phyloP scores from a whole-genome alignment of 495 filamentous ascomycete genomes.

The Letharia columbiana region DNA sequence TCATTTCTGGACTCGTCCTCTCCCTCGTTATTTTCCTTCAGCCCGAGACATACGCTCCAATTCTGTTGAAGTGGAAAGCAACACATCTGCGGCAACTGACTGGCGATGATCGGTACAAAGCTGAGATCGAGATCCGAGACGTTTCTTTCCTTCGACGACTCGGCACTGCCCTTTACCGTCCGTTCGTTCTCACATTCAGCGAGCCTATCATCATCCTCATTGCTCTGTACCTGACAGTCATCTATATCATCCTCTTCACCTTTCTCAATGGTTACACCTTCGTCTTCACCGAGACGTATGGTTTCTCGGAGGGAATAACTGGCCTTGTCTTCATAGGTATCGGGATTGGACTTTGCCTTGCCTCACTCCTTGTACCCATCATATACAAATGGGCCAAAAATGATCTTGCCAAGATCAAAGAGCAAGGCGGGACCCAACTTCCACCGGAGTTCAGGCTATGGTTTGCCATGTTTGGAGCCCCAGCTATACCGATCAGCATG shows the following conservation, averaged over 20 bases:
- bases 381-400: constrained; percentile 48
- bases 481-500: constrained; percentile 47
- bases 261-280: constrained; percentile 58
- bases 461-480: constrained; percentile 50
- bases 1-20: constrained; percentile 38
- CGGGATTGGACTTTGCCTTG: constrained; percentile 43
- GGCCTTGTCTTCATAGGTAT: constrained; percentile 53
- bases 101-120: constrained; percentile 36
- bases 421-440: constrained; percentile 30
- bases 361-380: constrained; percentile 40
- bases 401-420: constrained; percentile 35
- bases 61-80: constrained; percentile 47
- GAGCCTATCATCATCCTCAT: constrained; percentile 48
- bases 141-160: constrained; percentile 33
- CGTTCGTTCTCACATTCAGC: constrained; percentile 35
- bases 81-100: constrained; percentile 39
- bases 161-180: constrained; percentile 35
- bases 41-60: constrained; percentile 45
- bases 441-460: constrained; percentile 51
- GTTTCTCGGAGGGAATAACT: constrained; percentile 44
- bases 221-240: constrained; percentile 50
- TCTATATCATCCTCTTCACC: constrained; percentile 61
- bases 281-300: constrained; percentile 53
- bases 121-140: constrained; percentile 39
- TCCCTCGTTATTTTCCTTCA: constrained; percentile 38